Percentiles rank a stretch among this genome's conserved stretches.
phyloP scores from a whole-genome alignment of 257 asterid species.

The Hygrophila difformis region DNA sequence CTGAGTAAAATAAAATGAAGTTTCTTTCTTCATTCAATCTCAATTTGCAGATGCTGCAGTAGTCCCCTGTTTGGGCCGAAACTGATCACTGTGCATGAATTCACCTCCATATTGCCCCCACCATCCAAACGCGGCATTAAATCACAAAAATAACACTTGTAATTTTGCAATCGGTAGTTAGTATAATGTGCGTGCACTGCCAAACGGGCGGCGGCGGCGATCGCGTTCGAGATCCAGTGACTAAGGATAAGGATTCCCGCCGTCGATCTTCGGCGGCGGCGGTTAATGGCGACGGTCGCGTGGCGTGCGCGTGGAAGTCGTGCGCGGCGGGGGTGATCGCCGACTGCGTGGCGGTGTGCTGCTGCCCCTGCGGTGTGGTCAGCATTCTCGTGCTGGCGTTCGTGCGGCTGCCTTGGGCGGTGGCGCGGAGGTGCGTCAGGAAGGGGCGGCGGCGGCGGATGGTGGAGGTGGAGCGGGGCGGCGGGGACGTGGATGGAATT shows the following conservation, averaged over 20 bases:
- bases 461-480: conserved; percentile 21
- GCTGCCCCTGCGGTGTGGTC: conserved; percentile 90
- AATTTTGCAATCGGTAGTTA: no score
- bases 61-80: no score
- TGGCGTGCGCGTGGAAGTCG: conserved; percentile 64
- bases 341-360: conserved; percentile 90
- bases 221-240: neutral
- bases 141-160: no score
- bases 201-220: no score
- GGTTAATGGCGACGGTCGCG: conserved; percentile 31
- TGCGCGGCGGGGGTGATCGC: conserved; percentile 84
- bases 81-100: no score
- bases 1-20: no score
- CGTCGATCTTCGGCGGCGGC: conserved; percentile 25
- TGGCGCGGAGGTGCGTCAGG: conserved; percentile 49
- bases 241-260: conserved; percentile 19
- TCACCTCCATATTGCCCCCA: no score
- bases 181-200: no score
- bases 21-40: no score
- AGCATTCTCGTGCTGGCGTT: conserved; percentile 56
- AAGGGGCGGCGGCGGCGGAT: conserved; percentile 19
- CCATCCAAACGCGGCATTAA: no score
- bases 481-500: conserved; percentile 28
- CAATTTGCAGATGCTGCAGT: no score
- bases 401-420: conserved; percentile 70